Evolutionary conservation across 1,284 basidiomycete species (phyloP).

Genomic region (Moesziomyces sp.): DNA sequence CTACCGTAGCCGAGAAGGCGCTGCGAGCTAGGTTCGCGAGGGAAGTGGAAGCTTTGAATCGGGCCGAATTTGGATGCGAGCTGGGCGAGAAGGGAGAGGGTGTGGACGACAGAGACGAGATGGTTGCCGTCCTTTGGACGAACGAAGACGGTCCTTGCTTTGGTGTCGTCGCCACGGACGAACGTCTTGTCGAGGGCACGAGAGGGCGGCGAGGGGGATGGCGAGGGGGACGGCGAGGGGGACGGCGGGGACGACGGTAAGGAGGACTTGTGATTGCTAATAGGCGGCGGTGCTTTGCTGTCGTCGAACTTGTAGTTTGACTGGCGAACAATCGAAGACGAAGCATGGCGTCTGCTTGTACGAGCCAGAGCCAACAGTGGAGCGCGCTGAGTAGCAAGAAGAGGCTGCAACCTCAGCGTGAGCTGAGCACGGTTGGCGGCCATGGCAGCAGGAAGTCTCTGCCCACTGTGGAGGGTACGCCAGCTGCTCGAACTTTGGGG

Average conservation of each 20-base stretch:
- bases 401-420: conserved; percentile 15
- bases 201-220: neutral
- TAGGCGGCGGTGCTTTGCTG: conserved; percentile 12
- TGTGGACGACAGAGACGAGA: conserved; percentile 43
- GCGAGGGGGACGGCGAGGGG: neutral
- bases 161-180: conserved; percentile 5
- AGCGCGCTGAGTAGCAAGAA: conserved; percentile 5
- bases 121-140: conserved; percentile 40
- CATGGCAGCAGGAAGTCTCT: conserved; percentile 3
- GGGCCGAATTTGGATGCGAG: conserved; percentile 39
- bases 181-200: neutral
- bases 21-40: conserved; percentile 29
- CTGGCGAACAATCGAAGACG: neutral
- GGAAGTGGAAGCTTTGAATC: conserved; percentile 45
- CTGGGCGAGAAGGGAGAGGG: conserved; percentile 36
- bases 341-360: conserved; percentile 5
- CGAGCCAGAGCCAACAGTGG: neutral
- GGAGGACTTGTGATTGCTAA: neutral
- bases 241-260: neutral
- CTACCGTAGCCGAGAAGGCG: conserved; percentile 38
- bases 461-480: neutral
- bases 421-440: conserved; percentile 17
- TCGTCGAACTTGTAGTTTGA: conserved; percentile 24
- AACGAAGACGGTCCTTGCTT: conserved; percentile 37
- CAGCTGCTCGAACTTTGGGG: no score